Conservation (phyloP, 805 yeast genomes). For the Alloascoidea africana region DNA sequence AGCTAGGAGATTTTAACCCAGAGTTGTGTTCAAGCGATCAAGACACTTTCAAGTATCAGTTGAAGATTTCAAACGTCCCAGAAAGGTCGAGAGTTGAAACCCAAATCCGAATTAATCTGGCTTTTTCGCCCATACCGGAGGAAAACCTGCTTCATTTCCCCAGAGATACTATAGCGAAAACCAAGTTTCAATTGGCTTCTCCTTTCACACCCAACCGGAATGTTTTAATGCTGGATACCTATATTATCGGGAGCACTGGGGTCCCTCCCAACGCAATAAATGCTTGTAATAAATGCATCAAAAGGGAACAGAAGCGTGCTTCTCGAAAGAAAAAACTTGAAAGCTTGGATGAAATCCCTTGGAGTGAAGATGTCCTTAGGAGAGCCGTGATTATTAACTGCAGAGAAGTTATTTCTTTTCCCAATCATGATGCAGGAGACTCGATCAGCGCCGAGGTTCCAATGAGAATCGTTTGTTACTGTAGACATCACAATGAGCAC, state of each 20-base stretch:
- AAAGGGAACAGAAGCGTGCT: slow-evolving; percentile 89
- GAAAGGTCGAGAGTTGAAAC: slow-evolving; percentile 85
- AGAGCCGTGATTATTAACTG: slow-evolving; percentile 86
- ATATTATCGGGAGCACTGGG: slow-evolving; percentile 49
- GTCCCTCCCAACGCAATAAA: slow-evolving; percentile 39
- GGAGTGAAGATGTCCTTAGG: slow-evolving; percentile 60
- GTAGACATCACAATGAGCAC: slow-evolving; percentile 88
- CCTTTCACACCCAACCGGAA: slow-evolving; percentile 13
- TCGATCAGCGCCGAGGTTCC: slow-evolving; percentile 41
- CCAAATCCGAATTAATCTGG: slow-evolving; percentile 66
- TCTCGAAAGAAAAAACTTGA: slow-evolving; percentile 75
- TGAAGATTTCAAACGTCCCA: slow-evolving; percentile 48
- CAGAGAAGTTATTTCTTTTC: slow-evolving; percentile 71
- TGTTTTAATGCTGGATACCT: slow-evolving; percentile 45
- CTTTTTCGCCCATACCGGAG: slow-evolving; percentile 63
- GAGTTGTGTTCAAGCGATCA: no score
- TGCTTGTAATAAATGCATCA: slow-evolving; percentile 79
- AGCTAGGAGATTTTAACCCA: no score
- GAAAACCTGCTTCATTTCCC: slow-evolving; percentile 68
- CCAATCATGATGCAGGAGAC: no score
- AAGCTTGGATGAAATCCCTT: slow-evolving; percentile 57
- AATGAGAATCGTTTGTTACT: slow-evolving; percentile 84
- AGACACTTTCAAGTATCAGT: slow-evolving; percentile 9
- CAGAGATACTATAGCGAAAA: slow-evolving; percentile 75
- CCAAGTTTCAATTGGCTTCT: slow-evolving; percentile 52